Evolutionary conservation across 1,139 yeast genomes (phyloP), one percentile per base, ranked within the genome.

Genomic region (Pichia sp.): DNA sequence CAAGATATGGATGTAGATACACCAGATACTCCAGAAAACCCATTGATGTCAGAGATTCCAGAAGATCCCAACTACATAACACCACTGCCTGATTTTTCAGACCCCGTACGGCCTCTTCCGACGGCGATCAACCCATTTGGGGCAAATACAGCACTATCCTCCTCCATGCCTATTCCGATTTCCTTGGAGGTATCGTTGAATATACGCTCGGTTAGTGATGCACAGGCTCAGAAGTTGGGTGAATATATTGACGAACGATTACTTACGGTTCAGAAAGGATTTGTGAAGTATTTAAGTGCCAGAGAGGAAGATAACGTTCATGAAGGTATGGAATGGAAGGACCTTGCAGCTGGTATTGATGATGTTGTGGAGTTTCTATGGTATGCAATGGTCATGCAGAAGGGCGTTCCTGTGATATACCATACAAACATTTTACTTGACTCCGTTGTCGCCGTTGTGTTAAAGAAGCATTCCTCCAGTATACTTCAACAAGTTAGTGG

Each of bases 181-280:
- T 18, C 7, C 2, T 15, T 27, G 5, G 12, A 26, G 2, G 33
- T 27, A 5, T 6, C 23, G 3, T 15, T 13, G 3, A 29, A 25
- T 5, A 14, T 39, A 58, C 37, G 41, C 50, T 22, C 49, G 64
- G 6, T 58, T 64, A 0, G 11, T 21, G 53, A 55, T 34, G 45
- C 63, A 1, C 91, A 83, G 53, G 84, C 79, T 50, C 72, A 80
- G 40, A 69, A 70, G 46, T 63, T 83, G 37, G 60, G 77, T 29
- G 67, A 69, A 29, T 80, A 75, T 48, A 56, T 81, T 12, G 94
- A 85, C 50, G 72, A 66, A 6, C 61, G 69, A 41, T 57, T 82
- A 24, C 60, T 79, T 44, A 58, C 60, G 16, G 65, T 84, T 3
- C 87, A 81, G 47, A 62, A 93, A 32, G 67, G 63, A 43, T 82